Evolutionary conservation across 305 asterid species (phyloP).

Genomic region (Fraxinus albicans): DNA sequence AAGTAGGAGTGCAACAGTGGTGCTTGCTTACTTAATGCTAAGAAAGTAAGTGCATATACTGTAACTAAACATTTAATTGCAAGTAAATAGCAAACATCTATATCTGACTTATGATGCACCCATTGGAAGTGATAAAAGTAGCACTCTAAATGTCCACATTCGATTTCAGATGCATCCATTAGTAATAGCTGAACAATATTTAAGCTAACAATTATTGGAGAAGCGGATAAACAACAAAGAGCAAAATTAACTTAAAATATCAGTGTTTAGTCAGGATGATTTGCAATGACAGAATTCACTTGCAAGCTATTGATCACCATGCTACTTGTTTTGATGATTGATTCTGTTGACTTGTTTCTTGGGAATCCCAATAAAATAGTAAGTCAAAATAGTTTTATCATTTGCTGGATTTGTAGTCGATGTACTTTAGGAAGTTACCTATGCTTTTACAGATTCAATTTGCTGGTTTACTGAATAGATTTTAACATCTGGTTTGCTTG

Average conservation of each 20-base stretch:
- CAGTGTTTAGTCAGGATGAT: background rate
- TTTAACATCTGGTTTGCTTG: background rate
- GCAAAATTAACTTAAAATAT: background rate
- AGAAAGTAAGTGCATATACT: slow-evolving; percentile 60
- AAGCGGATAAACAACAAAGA: background rate
- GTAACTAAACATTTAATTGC: background rate
- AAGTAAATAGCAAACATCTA: background rate
- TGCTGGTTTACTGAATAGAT: background rate
- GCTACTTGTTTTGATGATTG: background rate
- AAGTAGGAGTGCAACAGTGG: slow-evolving; percentile 91
- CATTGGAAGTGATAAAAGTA: background rate
- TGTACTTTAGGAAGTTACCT: background rate
- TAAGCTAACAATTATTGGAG: background rate
- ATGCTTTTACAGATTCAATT: background rate
- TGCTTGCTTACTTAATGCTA: slow-evolving; percentile 83
- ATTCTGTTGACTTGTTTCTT: background rate
- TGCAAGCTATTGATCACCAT: background rate
- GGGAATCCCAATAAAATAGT: background rate
- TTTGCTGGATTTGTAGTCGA: background rate
- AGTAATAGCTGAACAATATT: background rate
- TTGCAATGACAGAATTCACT: background rate
- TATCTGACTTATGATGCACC: background rate
- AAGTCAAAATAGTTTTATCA: background rate
- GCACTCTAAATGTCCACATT: background rate
- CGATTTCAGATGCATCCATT: background rate